phyloP scores from a whole-genome alignment of 768 basidiomycete genomes.

The Lactifluus subvellereus region DNA sequence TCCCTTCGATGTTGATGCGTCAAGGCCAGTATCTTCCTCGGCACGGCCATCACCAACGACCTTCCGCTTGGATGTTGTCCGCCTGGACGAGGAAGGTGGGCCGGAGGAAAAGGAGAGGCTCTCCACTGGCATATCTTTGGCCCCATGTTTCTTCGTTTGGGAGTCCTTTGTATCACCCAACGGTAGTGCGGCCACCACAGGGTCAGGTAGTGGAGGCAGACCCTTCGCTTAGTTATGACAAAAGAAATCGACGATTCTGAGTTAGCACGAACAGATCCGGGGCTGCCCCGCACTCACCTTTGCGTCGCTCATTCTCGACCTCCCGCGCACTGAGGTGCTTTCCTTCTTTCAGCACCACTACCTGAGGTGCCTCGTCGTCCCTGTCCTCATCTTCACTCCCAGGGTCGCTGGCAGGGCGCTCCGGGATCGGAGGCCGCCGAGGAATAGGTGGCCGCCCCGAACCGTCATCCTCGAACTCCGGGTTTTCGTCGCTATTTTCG shows the following conservation, averaged over 20 bases:
- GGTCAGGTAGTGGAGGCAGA: slow-evolving; percentile 46
- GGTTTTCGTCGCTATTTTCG: slow-evolving; percentile 44
- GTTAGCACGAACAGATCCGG: too few relatives aligned
- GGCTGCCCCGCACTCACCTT: slow-evolving; percentile 42
- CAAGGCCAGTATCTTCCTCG: slow-evolving; percentile 26
- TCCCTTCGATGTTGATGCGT: slow-evolving; percentile 37
- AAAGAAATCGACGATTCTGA: neutral
- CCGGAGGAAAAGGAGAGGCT: slow-evolving; percentile 40
- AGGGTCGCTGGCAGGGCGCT: slow-evolving; percentile 59
- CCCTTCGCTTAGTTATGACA: slow-evolving; percentile 46
- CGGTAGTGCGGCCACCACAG: slow-evolving; percentile 11
- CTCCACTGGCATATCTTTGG: slow-evolving; percentile 16
- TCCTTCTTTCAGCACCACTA: slow-evolving; percentile 83
- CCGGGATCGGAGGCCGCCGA: slow-evolving; percentile 62
- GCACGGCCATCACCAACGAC: slow-evolving; percentile 32
- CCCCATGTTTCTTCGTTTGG: slow-evolving; percentile 14
- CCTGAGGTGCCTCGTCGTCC: slow-evolving; percentile 78
- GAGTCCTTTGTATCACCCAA: neutral
- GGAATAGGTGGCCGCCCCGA: slow-evolving; percentile 72
- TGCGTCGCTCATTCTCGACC: slow-evolving; percentile 68
- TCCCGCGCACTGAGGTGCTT: slow-evolving; percentile 80
- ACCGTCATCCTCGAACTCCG: slow-evolving; percentile 57
- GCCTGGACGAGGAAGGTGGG: slow-evolving; percentile 18
- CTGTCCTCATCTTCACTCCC: slow-evolving; percentile 63
- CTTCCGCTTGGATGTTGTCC: slow-evolving; percentile 32